phyloP scores from a whole-genome alignment of 129 eudicot genomes.

The Helianthus tuberosus region DNA sequence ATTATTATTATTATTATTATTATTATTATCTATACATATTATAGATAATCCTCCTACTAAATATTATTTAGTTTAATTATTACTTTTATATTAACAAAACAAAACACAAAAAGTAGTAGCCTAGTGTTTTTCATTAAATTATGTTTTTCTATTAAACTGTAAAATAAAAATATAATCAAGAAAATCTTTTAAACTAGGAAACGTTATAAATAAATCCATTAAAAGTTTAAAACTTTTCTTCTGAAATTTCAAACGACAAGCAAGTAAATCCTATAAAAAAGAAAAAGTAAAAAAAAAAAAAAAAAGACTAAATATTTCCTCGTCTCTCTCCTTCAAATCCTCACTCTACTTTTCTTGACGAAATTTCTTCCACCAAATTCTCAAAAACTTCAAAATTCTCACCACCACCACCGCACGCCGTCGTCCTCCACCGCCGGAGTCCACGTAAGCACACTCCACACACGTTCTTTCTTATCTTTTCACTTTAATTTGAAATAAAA shows the following conservation, averaged over 20 bases:
- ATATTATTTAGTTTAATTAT: no score
- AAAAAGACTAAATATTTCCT: conserved; percentile 14
- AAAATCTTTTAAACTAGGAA: conserved; percentile 19
- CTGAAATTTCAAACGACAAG: conserved; percentile 1
- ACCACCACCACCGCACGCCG: conserved; percentile 7
- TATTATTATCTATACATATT: no score
- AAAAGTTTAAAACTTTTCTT: neutral
- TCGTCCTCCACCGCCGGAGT: conserved; percentile 12
- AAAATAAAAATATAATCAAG: neutral
- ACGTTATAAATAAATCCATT: conserved; percentile 14
- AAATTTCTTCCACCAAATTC: conserved; percentile 25
- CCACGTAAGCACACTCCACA: conserved; percentile 20
- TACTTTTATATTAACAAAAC: no score
- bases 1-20: no score
- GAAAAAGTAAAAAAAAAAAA: neutral
- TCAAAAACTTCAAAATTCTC: conserved; percentile 13
- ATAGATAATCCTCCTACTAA: no score
- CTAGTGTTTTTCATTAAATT: no score
- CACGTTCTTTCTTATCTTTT: neutral
- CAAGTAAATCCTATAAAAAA: neutral
- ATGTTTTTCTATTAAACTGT: no score
- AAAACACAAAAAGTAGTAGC: no score
- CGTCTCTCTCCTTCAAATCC: conserved; percentile 29
- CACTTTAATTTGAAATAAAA: neutral
- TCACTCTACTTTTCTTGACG: conserved; percentile 33